A percentile compares a stretch with the other conserved stretches of the same genome.
Evolutionary conservation across 345 rosid species (phyloP).

Genomic region (Eutrema japonicum): DNA sequence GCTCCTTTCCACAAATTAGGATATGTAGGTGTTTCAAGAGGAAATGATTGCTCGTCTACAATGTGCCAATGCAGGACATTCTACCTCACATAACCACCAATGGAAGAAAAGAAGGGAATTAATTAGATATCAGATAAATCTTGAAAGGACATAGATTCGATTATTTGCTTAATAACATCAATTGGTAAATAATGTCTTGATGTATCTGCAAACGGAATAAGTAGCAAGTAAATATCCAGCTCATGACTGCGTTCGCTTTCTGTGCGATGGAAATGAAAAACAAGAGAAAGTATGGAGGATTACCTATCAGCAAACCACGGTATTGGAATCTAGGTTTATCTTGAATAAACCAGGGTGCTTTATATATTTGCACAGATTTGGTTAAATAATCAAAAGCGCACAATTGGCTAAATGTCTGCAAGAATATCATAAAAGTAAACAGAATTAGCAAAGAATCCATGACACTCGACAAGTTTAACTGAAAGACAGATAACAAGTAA

Average conservation of each 20-base stretch:
- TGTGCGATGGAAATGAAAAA: not conserved
- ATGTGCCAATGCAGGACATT: slow-evolving; percentile 99
- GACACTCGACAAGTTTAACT: not conserved
- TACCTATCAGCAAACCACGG: slow-evolving; percentile 88
- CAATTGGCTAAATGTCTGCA: slow-evolving; percentile 95
- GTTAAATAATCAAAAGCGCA: slow-evolving; percentile 75
- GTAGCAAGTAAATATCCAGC: slow-evolving; percentile 1
- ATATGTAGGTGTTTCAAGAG: slow-evolving; percentile 81
- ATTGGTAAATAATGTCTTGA: slow-evolving; percentile 85
- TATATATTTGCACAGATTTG: slow-evolving; percentile 68
- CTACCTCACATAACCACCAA: slow-evolving; percentile 44
- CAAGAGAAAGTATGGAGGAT: slow-evolving; percentile 16
- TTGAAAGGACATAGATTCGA: slow-evolving; percentile 80
- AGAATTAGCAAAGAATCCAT: slow-evolving; percentile 1
- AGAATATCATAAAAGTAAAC: slow-evolving; percentile 3
- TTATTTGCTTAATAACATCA: slow-evolving; percentile 75
- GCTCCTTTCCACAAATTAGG: slow-evolving; percentile 93
- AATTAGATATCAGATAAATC: not conserved
- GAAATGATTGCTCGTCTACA: slow-evolving; percentile 89
- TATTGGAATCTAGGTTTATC: slow-evolving; percentile 85
- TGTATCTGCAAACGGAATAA: slow-evolving; percentile 68
- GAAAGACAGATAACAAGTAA: too few species aligned
- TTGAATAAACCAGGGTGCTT: slow-evolving; percentile 87
- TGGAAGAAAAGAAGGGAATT: slow-evolving; percentile 29
- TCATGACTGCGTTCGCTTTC: not conserved